These are phyloP conservation scores for Pythium myriotylum DNA, from an alignment of 352 stramenopile genomes.

Conservation along the genomic window DNA sequence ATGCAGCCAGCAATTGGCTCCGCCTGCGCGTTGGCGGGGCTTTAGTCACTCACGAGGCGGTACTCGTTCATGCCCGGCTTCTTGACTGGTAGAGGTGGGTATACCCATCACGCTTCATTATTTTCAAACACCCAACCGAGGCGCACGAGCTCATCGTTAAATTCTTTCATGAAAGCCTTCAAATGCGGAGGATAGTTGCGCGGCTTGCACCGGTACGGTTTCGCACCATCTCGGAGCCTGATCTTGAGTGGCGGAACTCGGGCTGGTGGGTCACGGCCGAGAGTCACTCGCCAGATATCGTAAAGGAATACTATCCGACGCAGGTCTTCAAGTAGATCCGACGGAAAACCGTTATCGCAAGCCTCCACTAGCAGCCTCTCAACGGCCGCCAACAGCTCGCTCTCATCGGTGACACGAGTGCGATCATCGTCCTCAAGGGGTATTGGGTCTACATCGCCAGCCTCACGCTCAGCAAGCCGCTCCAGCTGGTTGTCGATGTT, in stretches of 20 bases:
- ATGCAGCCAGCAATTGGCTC: conserved; percentile 9
- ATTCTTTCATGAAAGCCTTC: conserved; percentile 10
- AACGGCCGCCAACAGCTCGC: not conserved
- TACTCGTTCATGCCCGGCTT: conserved; percentile 17
- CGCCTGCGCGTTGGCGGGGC: conserved; percentile 7
- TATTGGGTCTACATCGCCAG: not conserved
- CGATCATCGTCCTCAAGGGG: not conserved
- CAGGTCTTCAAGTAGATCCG: conserved; percentile 2
- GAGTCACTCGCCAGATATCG: conserved; percentile 9
- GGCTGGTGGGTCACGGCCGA: conserved; percentile 11
- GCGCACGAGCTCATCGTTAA: conserved; percentile 7
- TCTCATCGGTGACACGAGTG: not conserved
- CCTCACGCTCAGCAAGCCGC: not conserved
- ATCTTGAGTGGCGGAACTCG: conserved; percentile 6
- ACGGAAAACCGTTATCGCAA: conserved; percentile 5
- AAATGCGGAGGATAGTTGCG: conserved; percentile 7
- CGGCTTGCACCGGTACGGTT: conserved; percentile 1
- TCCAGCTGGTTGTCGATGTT: conserved; percentile 1
- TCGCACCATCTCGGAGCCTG: not conserved
- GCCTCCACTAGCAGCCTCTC: conserved; percentile 5
- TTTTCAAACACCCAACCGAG: conserved; percentile 20
- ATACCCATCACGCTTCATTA: conserved; percentile 7
- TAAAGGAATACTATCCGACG: conserved; percentile 4
- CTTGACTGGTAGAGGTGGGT: conserved; percentile 11
- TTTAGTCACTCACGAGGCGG: conserved; percentile 10